A percentile compares a stretch with the other conserved stretches of the same genome.
These are phyloP conservation scores for Phytophthora colocasiae DNA, from an alignment of 352 stramenopile species.

Conservation along the genomic window DNA sequence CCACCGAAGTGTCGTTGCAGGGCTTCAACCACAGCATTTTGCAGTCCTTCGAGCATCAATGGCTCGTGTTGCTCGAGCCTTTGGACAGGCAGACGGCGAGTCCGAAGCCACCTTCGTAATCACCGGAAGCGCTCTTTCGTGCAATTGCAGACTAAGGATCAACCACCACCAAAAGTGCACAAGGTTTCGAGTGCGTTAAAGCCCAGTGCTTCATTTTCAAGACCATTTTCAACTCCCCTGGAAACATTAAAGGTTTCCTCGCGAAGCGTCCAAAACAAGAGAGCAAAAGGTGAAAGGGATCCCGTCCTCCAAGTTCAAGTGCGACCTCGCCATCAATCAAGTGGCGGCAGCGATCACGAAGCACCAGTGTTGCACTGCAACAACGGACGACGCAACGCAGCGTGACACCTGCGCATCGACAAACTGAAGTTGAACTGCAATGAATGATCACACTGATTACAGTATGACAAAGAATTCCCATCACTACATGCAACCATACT, in stretches of 20 bases:
- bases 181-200: neutral
- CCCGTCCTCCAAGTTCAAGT: conserved; percentile 21
- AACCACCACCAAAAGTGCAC: conserved; percentile 37
- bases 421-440: conserved; percentile 21
- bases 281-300: neutral
- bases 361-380: conserved; percentile 6
- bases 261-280: conserved; percentile 1
- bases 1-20: neutral
- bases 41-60: conserved; percentile 12
- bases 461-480: neutral
- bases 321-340: conserved; percentile 24
- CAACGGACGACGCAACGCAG: neutral
- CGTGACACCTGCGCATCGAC: conserved; percentile 12
- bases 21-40: conserved; percentile 42
- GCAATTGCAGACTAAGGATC: conserved; percentile 13
- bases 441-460: conserved; percentile 14
- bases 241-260: neutral
- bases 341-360: conserved; percentile 12
- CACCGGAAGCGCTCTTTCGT: conserved; percentile 20
- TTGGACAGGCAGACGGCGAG: neutral
- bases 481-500: neutral
- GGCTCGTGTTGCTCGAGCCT: conserved; percentile 6
- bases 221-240: conserved; percentile 1
- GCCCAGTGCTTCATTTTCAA: neutral
- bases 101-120: conserved; percentile 32